phyloP scores from a whole-genome alignment of 768 basidiomycete species.

The Collybiopsis luxurians region DNA sequence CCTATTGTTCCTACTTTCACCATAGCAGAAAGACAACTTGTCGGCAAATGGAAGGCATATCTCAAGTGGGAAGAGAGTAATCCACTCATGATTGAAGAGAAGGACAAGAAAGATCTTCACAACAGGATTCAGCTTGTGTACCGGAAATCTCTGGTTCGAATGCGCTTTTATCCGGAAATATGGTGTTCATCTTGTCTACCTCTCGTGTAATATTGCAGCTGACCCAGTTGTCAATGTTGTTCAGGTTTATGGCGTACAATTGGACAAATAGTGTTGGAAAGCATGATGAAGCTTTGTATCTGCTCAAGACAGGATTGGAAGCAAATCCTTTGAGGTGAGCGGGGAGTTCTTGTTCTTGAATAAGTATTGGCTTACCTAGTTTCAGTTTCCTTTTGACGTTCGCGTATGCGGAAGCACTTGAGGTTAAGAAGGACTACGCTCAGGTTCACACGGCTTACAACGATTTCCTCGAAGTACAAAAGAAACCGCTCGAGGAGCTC shows the following conservation, averaged over 20 bases:
- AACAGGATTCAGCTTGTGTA: constrained; percentile 79
- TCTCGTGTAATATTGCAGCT: constrained; percentile 5
- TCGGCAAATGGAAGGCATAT: constrained; percentile 90
- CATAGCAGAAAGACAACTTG: constrained; percentile 64
- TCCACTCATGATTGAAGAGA: constrained; percentile 88
- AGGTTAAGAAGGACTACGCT: constrained; percentile 55
- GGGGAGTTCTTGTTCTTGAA: neutral
- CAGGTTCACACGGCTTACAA: constrained; percentile 75
- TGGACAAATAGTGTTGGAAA: constrained; percentile 78
- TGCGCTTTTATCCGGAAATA: constrained; percentile 94
- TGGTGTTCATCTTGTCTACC: constrained; percentile 53
- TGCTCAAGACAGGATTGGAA: constrained; percentile 81
- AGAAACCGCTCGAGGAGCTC: constrained; percentile 58
- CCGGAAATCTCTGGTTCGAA: constrained; percentile 83
- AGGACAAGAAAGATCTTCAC: constrained; percentile 64
- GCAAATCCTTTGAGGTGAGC: constrained; percentile 80
- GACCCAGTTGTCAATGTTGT: neutral
- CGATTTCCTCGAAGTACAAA: constrained; percentile 66
- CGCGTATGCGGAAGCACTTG: constrained; percentile 76
- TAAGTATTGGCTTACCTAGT: neutral
- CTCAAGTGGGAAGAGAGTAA: constrained; percentile 96
- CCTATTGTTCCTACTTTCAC: constrained; percentile 75
- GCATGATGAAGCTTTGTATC: constrained; percentile 76
- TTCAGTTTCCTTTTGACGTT: constrained; percentile 86
- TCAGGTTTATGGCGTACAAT: constrained; percentile 89